phyloP scores from a whole-genome alignment of 371 early-diverging fungal genomes.

The Fennellomyces sp. region DNA sequence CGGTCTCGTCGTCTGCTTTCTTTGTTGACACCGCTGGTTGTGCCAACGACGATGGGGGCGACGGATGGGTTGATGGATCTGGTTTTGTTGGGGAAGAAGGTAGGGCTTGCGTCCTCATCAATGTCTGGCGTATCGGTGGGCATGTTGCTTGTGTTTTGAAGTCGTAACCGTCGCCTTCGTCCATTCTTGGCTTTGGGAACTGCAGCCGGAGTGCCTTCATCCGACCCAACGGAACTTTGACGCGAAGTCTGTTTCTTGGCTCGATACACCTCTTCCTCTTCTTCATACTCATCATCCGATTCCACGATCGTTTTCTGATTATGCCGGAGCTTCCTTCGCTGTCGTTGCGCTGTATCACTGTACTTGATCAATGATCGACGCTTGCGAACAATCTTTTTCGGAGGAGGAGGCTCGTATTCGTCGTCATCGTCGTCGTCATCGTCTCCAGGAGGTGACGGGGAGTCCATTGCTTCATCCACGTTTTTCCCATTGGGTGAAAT shows the following conservation, averaged over 20 bases:
- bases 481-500: too few relatives aligned
- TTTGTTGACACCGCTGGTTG: neutral
- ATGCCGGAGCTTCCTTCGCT: neutral
- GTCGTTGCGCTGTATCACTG: neutral
- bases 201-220: neutral
- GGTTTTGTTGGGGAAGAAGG: neutral
- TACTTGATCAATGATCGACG: neutral
- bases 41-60: neutral
- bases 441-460: neutral
- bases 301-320: neutral
- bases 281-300: neutral
- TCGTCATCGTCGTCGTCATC: neutral
- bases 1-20: neutral
- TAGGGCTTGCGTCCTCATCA: constrained; percentile 2
- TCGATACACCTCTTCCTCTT: neutral
- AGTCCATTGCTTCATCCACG: too few relatives aligned
- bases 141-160: neutral
- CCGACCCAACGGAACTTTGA: neutral
- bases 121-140: neutral
- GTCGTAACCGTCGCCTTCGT: neutral
- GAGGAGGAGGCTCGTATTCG: neutral
- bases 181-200: neutral
- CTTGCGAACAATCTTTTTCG: neutral
- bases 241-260: neutral
- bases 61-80: neutral